Evolutionary conservation across 116 monocot genomes (phyloP).

Genomic region (Trichopus zeylanicus): DNA sequence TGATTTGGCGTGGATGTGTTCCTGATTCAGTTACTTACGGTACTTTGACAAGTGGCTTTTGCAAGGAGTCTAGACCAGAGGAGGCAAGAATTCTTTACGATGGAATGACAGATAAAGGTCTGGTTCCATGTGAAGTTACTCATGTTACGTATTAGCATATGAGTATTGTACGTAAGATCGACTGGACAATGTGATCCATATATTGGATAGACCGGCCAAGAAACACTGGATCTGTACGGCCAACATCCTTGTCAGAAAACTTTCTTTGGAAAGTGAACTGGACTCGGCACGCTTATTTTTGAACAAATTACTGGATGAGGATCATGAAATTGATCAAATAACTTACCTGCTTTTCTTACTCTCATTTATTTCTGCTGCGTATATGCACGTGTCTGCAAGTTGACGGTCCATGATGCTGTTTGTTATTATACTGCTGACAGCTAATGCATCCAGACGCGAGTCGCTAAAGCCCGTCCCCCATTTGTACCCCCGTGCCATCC

Average conservation of each 20-base stretch:
- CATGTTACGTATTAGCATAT: slow-evolving; percentile 54
- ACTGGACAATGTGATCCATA: slow-evolving; percentile 26
- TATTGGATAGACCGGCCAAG: slow-evolving; percentile 70
- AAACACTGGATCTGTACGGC: slow-evolving; percentile 50
- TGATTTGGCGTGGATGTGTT: slow-evolving; percentile 45
- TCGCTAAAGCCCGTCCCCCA: too few species aligned
- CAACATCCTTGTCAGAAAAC: slow-evolving; percentile 77
- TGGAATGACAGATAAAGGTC: slow-evolving; percentile 69
- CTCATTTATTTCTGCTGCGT: too few species aligned
- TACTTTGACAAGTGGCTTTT: slow-evolving; percentile 86
- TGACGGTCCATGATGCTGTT: too few species aligned
- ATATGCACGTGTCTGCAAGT: too few species aligned
- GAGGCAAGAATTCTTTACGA: slow-evolving; percentile 73
- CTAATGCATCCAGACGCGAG: too few species aligned
- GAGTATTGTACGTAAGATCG: slow-evolving; percentile 68
- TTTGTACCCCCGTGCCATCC: neutral
- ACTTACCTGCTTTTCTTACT: slow-evolving; percentile 73
- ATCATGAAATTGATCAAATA: slow-evolving; percentile 34
- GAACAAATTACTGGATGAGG: slow-evolving; percentile 51
- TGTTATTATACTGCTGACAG: too few species aligned
- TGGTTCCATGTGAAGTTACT: slow-evolving; percentile 86
- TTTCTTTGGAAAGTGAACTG: slow-evolving; percentile 51
- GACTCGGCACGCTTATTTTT: slow-evolving; percentile 53
- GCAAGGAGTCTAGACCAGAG: slow-evolving; percentile 77
- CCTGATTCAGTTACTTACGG: slow-evolving; percentile 85